These are phyloP conservation scores for Hericium alpestre DNA, from an alignment of 768 basidiomycete genomes.

Conservation along the genomic window DNA sequence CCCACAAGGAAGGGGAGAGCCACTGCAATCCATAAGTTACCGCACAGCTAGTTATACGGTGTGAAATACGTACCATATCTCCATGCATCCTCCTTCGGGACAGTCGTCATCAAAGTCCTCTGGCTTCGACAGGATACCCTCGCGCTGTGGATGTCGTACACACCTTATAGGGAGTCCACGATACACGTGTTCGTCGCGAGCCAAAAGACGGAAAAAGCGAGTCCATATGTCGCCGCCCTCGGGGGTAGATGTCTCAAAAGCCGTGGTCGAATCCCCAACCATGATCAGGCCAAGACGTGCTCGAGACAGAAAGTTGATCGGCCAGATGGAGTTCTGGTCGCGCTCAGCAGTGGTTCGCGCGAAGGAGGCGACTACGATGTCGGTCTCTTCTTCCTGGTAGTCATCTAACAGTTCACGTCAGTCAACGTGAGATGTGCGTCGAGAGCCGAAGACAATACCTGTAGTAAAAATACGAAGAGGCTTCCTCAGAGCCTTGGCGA, in stretches of 20 bases:
- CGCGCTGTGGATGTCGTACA: constrained; percentile 38
- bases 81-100: constrained; percentile 55
- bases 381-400: constrained; percentile 67
- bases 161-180: constrained; percentile 52
- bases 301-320: constrained; percentile 58
- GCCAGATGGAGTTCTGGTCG: constrained; percentile 56
- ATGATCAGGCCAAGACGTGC: constrained; percentile 56
- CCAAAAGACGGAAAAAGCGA: constrained; percentile 35
- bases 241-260: constrained; percentile 26
- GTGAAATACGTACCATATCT: constrained; percentile 39
- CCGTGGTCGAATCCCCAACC: constrained; percentile 54
- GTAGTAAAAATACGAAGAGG: constrained; percentile 53
- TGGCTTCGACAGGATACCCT: constrained; percentile 27
- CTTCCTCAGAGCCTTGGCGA: constrained; percentile 31
- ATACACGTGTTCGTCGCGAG: constrained; percentile 34
- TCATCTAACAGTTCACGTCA: constrained; percentile 37
- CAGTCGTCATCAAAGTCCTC: constrained; percentile 39
- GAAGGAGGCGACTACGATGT: constrained; percentile 53
- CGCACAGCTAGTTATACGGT: not conserved
- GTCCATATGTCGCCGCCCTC: constrained; percentile 46
- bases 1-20: constrained; percentile 35
- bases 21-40: constrained; percentile 24
- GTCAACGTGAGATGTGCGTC: not conserved
- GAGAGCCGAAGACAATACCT: constrained; percentile 26
- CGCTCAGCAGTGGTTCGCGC: constrained; percentile 44